Percentiles rank a stretch among this genome's conserved stretches.
phyloP scores from a whole-genome alignment of 768 basidiomycete species.

The Tremella fuciformis region DNA sequence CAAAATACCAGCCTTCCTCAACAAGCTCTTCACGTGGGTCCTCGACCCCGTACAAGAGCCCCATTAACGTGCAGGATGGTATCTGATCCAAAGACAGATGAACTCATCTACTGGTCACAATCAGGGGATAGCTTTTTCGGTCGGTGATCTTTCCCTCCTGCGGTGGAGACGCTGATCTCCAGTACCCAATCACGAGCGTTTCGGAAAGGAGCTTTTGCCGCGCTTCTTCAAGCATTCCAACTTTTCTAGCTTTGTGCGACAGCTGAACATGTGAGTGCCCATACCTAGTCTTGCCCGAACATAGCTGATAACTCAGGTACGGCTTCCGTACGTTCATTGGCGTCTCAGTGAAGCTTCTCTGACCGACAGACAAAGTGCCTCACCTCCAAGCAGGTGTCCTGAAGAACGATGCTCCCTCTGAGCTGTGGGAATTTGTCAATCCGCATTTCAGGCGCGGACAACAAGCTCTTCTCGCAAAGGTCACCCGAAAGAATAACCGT shows the following conservation, averaged over 20 bases:
- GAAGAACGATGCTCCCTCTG: conserved; percentile 64
- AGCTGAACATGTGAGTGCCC: conserved; percentile 47
- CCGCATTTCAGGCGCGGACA: conserved; percentile 83
- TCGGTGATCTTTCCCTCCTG: conserved; percentile 46
- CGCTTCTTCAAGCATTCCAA: conserved; percentile 54
- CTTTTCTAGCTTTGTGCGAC: conserved; percentile 53
- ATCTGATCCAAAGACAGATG: conserved; percentile 73
- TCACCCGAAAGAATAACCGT: conserved; percentile 74
- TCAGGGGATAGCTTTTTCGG: conserved; percentile 90
- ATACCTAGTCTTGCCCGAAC: neutral
- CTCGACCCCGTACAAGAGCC: neutral
- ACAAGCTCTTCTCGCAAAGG: conserved; percentile 79
- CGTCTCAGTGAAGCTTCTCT: neutral
- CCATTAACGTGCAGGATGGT: conserved; percentile 69
- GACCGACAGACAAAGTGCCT: conserved; percentile 58
- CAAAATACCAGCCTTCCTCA: conserved; percentile 76
- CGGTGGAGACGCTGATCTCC: conserved; percentile 9
- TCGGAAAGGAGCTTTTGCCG: conserved; percentile 67
- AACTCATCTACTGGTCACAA: conserved; percentile 88
- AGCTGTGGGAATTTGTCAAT: conserved; percentile 75
- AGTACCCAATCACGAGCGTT: conserved; percentile 90
- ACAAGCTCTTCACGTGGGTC: conserved; percentile 85
- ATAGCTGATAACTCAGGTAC: conserved; percentile 26
- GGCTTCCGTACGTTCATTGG: conserved; percentile 64
- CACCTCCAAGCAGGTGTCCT: conserved; percentile 93